A percentile compares a stretch with the other conserved stretches of the same genome.
Evolutionary conservation across 1,284 basidiomycete species (phyloP).

Genomic region (Fomitopsis schrenkii): DNA sequence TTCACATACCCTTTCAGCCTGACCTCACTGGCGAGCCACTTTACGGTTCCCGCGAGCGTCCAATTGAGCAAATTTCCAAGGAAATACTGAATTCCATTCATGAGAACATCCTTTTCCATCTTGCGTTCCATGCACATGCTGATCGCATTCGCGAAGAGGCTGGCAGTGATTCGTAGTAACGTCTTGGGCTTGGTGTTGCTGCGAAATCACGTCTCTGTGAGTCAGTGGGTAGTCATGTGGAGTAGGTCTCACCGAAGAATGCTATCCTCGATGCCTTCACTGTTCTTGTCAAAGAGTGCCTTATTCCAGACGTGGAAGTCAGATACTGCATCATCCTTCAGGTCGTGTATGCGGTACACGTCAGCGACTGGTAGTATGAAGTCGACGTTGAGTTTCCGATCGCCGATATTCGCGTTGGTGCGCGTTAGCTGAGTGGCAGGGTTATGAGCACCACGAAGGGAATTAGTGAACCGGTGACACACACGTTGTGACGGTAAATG

Average conservation of each 20-base stretch:
- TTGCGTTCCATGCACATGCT: constrained; percentile 41
- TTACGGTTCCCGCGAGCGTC: constrained; percentile 73
- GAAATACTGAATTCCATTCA: constrained; percentile 76
- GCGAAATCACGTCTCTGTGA: neutral
- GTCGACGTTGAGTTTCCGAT: constrained; percentile 42
- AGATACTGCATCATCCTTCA: constrained; percentile 44
- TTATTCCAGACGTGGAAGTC: constrained; percentile 66
- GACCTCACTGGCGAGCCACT: constrained; percentile 57
- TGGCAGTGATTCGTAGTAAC: constrained; percentile 61
- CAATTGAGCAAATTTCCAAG: constrained; percentile 67
- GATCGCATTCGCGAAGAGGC: constrained; percentile 63
- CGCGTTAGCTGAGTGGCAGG: constrained; percentile 18
- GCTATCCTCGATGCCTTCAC: constrained; percentile 78
- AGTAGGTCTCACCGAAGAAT: constrained; percentile 54
- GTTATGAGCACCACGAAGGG: constrained; percentile 15
- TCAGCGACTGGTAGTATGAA: constrained; percentile 47
- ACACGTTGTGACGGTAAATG: constrained; percentile 59
- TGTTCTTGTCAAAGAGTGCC: constrained; percentile 69
- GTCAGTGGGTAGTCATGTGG: neutral
- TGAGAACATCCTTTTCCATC: constrained; percentile 61
- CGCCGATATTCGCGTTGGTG: constrained; percentile 28
- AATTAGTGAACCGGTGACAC: constrained; percentile 14
- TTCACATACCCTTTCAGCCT: constrained; percentile 48
- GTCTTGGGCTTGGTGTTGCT: constrained; percentile 69
- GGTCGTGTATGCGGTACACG: constrained; percentile 36